phyloP scores from a whole-genome alignment of 768 basidiomycete species.

The Pleurotus pulmonarius region DNA sequence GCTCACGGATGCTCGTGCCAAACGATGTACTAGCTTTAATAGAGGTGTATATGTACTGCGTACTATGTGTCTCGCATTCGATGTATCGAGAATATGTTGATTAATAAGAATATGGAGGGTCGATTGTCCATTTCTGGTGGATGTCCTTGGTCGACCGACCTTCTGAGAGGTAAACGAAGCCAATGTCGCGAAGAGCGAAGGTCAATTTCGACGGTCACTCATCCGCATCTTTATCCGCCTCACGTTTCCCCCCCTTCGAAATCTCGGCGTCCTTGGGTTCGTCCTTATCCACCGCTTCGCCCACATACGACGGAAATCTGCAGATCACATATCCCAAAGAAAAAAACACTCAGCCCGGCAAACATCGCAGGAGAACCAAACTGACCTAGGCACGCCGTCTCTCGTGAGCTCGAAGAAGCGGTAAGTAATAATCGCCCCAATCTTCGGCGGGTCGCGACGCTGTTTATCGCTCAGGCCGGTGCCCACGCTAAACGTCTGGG shows the following conservation, averaged over 20 bases:
- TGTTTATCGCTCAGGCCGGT: slow-evolving; percentile 52
- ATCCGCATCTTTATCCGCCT: not conserved
- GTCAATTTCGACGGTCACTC: not conserved
- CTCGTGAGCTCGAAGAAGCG: slow-evolving; percentile 58
- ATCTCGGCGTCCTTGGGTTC: slow-evolving; percentile 54
- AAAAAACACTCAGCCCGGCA: no score
- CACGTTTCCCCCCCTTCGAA: slow-evolving; percentile 32
- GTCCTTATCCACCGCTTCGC: slow-evolving; percentile 49
- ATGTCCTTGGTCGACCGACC: no score
- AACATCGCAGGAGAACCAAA: slow-evolving; percentile 2
- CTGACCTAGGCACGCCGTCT: slow-evolving; percentile 52
- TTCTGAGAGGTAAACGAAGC: no score
- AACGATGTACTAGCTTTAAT: no score
- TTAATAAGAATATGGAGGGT: no score
- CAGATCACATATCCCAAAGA: not conserved
- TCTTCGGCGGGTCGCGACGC: slow-evolving; percentile 48
- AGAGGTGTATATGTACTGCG: no score
- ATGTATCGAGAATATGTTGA: no score
- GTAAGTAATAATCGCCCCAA: slow-evolving; percentile 54
- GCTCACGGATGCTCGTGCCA: no score
- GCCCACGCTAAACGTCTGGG: slow-evolving; percentile 53
- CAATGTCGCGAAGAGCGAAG: no score
- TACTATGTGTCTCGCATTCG: no score
- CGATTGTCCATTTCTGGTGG: no score
- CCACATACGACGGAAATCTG: slow-evolving; percentile 54